These are phyloP conservation scores for Dioscorea dumetorum DNA, from an alignment of 106 monocot species.

Conservation along the genomic window DNA sequence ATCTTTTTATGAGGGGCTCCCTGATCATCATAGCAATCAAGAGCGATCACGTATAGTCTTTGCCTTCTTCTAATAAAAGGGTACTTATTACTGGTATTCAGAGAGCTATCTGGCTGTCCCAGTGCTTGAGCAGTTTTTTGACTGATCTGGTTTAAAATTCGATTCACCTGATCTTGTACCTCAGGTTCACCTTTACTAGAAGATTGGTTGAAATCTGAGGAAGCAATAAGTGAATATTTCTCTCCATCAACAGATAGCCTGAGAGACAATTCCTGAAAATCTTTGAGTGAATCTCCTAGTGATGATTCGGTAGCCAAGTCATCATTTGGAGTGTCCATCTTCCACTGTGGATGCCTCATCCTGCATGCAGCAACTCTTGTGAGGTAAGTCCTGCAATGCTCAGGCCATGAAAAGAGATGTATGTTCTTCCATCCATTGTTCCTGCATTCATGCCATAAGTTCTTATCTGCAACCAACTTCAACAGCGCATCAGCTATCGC, in stretches of 20 bases:
- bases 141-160: constrained; percentile 62
- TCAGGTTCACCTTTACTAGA: constrained; percentile 23
- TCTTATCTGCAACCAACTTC: constrained; percentile 89
- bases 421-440: constrained; percentile 87
- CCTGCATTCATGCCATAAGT: constrained; percentile 76
- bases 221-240: constrained; percentile 33
- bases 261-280: constrained; percentile 81
- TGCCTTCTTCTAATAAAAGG: constrained; percentile 72
- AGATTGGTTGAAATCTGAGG: constrained; percentile 15
- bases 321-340: constrained; percentile 66
- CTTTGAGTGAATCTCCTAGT: constrained; percentile 73
- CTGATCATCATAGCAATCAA: constrained; percentile 61
- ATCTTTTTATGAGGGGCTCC: constrained; percentile 70
- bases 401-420: constrained; percentile 95
- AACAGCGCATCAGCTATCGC: constrained; percentile 86
- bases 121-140: constrained; percentile 19
- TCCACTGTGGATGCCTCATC: constrained; percentile 92
- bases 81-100: constrained; percentile 30
- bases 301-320: constrained; percentile 41
- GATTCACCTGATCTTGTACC: constrained; percentile 70
- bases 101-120: constrained; percentile 10
- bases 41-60: constrained; percentile 70
- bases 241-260: constrained; percentile 74
- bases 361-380: constrained; percentile 82
- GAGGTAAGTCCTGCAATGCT: constrained; percentile 88